Evolutionary conservation across 371 early-diverging fungal genomes (phyloP).

Genomic region (Umbelopsis sp.): DNA sequence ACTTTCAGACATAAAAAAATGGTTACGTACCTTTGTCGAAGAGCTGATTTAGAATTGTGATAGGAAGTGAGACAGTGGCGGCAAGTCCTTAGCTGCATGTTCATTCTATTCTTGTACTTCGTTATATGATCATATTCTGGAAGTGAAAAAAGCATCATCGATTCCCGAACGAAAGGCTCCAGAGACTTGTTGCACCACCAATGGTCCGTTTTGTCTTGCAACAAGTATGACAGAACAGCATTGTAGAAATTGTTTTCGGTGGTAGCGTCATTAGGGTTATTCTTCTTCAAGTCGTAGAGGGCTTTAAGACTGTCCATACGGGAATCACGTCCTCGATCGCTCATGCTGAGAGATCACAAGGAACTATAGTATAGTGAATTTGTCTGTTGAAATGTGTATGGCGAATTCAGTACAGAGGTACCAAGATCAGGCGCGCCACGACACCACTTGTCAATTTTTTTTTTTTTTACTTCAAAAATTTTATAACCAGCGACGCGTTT

Average conservation of each 20-base stretch:
- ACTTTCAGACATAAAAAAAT: not conserved
- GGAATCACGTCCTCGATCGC: slow-evolving; percentile 24
- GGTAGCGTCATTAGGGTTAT: slow-evolving; percentile 29
- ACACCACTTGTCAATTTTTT: not conserved
- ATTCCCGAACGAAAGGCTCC: slow-evolving; percentile 41
- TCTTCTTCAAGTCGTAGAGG: slow-evolving; percentile 13
- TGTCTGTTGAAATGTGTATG: not conserved
- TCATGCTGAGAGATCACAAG: not conserved
- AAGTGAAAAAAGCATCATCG: slow-evolving; percentile 50
- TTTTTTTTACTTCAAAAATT: not conserved
- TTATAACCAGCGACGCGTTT: not conserved
- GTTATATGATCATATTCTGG: slow-evolving; percentile 45
- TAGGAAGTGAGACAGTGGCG: slow-evolving; percentile 35
- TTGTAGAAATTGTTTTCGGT: slow-evolving; percentile 45
- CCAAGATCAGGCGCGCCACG: not conserved
- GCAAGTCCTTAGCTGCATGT: slow-evolving; percentile 35
- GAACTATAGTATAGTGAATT: too few relatives aligned
- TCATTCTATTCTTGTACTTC: slow-evolving; percentile 43
- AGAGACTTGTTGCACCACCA: slow-evolving; percentile 47
- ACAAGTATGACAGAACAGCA: slow-evolving; percentile 36
- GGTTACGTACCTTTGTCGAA: slow-evolving; percentile 31
- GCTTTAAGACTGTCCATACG: slow-evolving; percentile 23
- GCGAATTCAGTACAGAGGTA: not conserved
- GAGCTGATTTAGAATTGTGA: slow-evolving; percentile 33
- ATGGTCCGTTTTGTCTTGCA: slow-evolving; percentile 33